These are phyloP conservation scores for Plasmopara muralis DNA, from an alignment of 352 stramenopile species.

Conservation along the genomic window DNA sequence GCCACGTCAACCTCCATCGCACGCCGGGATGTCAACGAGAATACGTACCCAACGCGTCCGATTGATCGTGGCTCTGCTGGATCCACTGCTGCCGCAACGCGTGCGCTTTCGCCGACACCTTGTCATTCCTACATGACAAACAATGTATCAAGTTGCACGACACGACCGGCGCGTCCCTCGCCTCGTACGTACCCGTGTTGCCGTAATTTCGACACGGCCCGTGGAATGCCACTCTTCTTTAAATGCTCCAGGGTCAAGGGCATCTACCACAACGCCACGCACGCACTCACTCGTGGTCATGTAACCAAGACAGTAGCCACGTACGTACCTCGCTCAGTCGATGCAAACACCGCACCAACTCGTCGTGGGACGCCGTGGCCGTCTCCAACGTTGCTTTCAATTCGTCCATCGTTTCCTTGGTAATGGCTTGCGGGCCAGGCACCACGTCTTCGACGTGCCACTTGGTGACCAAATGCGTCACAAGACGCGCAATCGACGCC, in stretches of 20 bases:
- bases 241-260: conserved; percentile 51
- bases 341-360: conserved; percentile 51
- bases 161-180: not conserved
- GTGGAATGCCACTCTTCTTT: conserved; percentile 62
- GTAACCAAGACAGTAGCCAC: not conserved
- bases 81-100: conserved; percentile 71
- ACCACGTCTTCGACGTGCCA: conserved; percentile 46
- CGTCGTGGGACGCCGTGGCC: conserved; percentile 51
- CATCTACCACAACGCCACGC: conserved; percentile 27
- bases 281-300: too few relatives aligned
- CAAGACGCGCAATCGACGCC: conserved; percentile 23
- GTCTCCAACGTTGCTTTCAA: conserved; percentile 55
- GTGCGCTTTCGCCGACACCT: conserved; percentile 61
- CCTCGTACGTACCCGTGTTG: conserved; percentile 54
- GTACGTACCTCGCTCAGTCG: conserved; percentile 38
- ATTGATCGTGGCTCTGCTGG: conserved; percentile 40
- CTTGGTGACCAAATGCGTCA: conserved; percentile 35
- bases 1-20: not conserved
- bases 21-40: not conserved
- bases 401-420: conserved; percentile 46
- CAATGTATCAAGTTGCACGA: conserved; percentile 4
- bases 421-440: conserved; percentile 39
- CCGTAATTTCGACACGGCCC: conserved; percentile 53
- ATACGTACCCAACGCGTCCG: conserved; percentile 18
- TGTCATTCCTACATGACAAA: conserved; percentile 50